phyloP scores from a whole-genome alignment of 352 stramenopile species.

The Paralagenidium karlingii region DNA sequence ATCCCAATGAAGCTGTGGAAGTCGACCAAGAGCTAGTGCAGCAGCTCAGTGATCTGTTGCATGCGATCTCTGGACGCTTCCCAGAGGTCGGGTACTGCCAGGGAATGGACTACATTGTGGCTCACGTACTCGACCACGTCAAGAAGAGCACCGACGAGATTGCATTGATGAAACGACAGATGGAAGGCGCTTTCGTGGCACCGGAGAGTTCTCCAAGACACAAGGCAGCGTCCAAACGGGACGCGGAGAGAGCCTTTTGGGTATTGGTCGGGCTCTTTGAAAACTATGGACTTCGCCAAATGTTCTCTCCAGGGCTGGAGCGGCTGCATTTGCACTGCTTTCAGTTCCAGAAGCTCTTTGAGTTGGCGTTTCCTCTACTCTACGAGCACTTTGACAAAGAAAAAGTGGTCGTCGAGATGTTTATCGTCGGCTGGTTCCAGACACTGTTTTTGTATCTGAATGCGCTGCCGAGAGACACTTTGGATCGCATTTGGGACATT shows the following conservation, averaged over 20 bases:
- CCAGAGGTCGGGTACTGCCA: conserved; percentile 80
- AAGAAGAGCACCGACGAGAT: conserved; percentile 50
- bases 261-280: conserved; percentile 72
- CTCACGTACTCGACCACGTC: conserved; percentile 66
- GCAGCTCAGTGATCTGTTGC: conserved; percentile 70
- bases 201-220: conserved; percentile 1
- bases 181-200: too few species aligned
- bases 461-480: conserved; percentile 46
- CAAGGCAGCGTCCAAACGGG: conserved; percentile 18
- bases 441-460: conserved; percentile 81
- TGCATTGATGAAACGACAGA: conserved; percentile 4
- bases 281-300: conserved; percentile 59
- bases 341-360: conserved; percentile 56
- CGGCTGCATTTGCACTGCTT: conserved; percentile 70
- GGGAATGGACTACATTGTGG: conserved; percentile 82
- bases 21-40: conserved; percentile 52
- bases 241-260: conserved; percentile 75
- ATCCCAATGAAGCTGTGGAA: conserved; percentile 19
- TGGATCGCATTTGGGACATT: conserved; percentile 79
- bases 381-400: conserved; percentile 62
- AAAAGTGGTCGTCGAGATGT: conserved; percentile 79
- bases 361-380: conserved; percentile 36
- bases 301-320: conserved; percentile 64
- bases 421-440: conserved; percentile 82
- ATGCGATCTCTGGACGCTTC: conserved; percentile 63